Evolutionary conservation across 306 rosid genomes (phyloP).

Genomic region (Rosa rugosa): DNA sequence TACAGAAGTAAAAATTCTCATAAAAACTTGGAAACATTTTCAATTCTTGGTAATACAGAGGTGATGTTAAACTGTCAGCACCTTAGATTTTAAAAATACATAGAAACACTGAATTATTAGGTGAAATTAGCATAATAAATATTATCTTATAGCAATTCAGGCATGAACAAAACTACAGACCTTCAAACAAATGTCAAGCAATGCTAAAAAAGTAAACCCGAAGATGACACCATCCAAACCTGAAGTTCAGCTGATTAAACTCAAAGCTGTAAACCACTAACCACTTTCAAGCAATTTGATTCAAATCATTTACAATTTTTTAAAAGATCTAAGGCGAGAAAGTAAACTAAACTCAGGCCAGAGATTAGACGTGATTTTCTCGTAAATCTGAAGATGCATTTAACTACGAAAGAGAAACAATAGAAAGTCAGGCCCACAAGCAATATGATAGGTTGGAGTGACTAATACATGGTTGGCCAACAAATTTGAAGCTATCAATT

Average conservation of each 20-base stretch:
- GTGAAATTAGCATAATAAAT: not conserved
- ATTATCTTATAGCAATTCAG: not conserved
- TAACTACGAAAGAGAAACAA: not conserved
- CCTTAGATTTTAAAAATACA: not conserved
- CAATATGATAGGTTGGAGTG: slow-evolving; percentile 33
- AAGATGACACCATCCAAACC: not conserved
- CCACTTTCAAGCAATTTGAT: slow-evolving; percentile 17
- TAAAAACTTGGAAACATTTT: not conserved
- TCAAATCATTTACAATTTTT: slow-evolving; percentile 12
- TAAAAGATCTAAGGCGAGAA: not conserved
- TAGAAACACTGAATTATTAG: not conserved
- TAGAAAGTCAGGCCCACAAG: not conserved
- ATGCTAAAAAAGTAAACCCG: not conserved
- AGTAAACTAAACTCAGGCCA: slow-evolving; percentile 8
- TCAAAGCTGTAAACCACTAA: slow-evolving; percentile 21
- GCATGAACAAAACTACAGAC: not conserved
- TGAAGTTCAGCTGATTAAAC: slow-evolving; percentile 19
- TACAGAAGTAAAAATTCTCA: not conserved
- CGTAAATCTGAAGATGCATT: slow-evolving; percentile 10
- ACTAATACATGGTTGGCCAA: slow-evolving; percentile 49
- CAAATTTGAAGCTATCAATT: slow-evolving; percentile 44
- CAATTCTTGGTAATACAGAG: not conserved
- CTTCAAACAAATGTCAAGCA: not conserved
- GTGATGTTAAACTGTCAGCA: not conserved
- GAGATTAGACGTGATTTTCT: slow-evolving; percentile 4